Percentiles rank a stretch among this genome's conserved stretches.
Evolutionary conservation across 768 basidiomycete species (phyloP).

Genomic region (Chalciporus piperatus): DNA sequence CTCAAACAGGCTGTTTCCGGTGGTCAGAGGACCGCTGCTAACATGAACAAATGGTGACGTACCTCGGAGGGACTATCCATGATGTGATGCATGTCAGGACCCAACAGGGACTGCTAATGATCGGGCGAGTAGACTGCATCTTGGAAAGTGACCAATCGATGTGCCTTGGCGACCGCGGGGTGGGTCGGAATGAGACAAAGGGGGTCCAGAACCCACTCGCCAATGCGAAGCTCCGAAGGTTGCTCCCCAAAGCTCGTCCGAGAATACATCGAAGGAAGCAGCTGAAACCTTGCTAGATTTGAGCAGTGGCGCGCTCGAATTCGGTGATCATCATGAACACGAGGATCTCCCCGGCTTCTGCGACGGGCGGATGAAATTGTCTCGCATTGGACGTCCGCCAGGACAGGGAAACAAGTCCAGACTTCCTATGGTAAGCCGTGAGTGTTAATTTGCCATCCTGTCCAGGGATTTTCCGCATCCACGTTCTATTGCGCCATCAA

Average conservation of each 20-base stretch:
- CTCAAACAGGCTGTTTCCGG: too few relatives aligned
- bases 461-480: slow-evolving; percentile 33
- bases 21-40: too few relatives aligned
- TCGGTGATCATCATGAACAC: slow-evolving; percentile 45
- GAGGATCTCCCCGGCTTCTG: slow-evolving; percentile 34
- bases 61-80: slow-evolving; percentile 53
- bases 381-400: slow-evolving; percentile 48
- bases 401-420: slow-evolving; percentile 60
- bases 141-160: slow-evolving; percentile 59
- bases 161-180: slow-evolving; percentile 56
- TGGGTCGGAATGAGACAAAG: slow-evolving; percentile 66
- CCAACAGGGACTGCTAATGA: slow-evolving; percentile 51
- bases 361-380: slow-evolving; percentile 37
- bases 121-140: slow-evolving; percentile 52
- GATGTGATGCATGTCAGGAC: slow-evolving; percentile 57
- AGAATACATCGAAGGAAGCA: slow-evolving; percentile 29
- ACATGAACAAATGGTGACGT: too few relatives aligned
- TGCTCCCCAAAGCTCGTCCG: slow-evolving; percentile 9
- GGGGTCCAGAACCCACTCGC: slow-evolving; percentile 62
- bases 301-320: slow-evolving; percentile 50
- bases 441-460: slow-evolving; percentile 17
- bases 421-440: slow-evolving; percentile 54
- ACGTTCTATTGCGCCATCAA: slow-evolving; percentile 33
- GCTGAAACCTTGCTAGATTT: slow-evolving; percentile 37
- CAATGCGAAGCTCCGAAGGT: slow-evolving; percentile 39